These are phyloP conservation scores for Conidiobolus incongruus DNA, from an alignment of 371 early-diverging fungal genomes.

Conservation along the genomic window DNA sequence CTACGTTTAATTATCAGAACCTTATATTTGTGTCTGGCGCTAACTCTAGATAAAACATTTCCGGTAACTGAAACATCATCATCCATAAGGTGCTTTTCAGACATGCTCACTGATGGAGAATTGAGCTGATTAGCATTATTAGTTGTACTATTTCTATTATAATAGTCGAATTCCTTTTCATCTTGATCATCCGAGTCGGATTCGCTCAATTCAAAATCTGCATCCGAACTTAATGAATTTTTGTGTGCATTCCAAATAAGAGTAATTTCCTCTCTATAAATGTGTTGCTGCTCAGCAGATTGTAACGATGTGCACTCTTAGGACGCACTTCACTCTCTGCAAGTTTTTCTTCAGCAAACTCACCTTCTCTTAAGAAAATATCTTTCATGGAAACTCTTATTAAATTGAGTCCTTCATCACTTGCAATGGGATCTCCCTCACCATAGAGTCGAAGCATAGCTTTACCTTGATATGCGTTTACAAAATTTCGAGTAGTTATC, in stretches of 20 bases:
- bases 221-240: slow-evolving; percentile 26
- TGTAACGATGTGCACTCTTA: slow-evolving; percentile 73
- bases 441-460: slow-evolving; percentile 86
- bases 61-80: slow-evolving; percentile 2
- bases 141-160: slow-evolving; percentile 6
- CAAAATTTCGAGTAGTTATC: slow-evolving; percentile 95
- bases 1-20: slow-evolving; percentile 33
- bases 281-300: slow-evolving; percentile 90
- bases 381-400: slow-evolving; percentile 94
- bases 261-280: slow-evolving; percentile 79
- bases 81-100: not conserved
- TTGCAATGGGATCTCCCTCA: slow-evolving; percentile 93
- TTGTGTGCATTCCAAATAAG: slow-evolving; percentile 89
- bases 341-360: slow-evolving; percentile 57
- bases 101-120: not conserved
- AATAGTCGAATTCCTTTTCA: slow-evolving; percentile 15
- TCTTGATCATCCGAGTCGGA: slow-evolving; percentile 20
- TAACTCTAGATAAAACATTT: slow-evolving; percentile 23
- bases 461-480: slow-evolving; percentile 65
- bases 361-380: slow-evolving; percentile 77
- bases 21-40: slow-evolving; percentile 25
- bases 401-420: slow-evolving; percentile 97
- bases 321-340: slow-evolving; percentile 59
- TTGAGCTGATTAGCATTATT: not conserved
- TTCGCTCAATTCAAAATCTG: slow-evolving; percentile 23